Conservation (phyloP, 2,329 filamentous ascomycete genomes). For the Coniochaeta ligniaria region DNA sequence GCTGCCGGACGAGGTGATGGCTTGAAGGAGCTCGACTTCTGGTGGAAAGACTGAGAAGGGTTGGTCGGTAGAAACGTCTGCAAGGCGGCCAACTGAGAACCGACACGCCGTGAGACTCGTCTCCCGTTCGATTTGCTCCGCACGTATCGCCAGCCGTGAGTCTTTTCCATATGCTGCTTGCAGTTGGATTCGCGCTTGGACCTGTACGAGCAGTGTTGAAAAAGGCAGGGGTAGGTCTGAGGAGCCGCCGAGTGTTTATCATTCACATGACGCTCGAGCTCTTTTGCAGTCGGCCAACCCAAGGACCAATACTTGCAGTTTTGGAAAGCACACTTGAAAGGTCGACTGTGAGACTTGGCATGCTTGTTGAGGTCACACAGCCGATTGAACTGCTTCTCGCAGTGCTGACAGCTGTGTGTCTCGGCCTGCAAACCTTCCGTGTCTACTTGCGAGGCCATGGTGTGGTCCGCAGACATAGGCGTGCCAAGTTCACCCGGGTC, state of each 20-base stretch:
- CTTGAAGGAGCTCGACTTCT: not conserved
- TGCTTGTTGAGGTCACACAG: constrained; percentile 48
- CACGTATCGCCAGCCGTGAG: constrained; percentile 62
- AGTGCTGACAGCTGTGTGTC: constrained; percentile 7
- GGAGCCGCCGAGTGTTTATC: constrained; percentile 64
- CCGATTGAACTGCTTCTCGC: constrained; percentile 12
- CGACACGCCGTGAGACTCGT: not conserved
- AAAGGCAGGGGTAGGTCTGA: constrained; percentile 58
- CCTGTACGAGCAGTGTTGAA: constrained; percentile 16
- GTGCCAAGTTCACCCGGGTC: not conserved
- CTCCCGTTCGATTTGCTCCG: constrained; percentile 35
- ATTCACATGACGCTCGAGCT: constrained; percentile 66
- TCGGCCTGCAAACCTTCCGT: not conserved
- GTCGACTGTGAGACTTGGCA: constrained; percentile 67
- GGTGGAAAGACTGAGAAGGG: not conserved
- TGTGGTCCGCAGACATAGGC: not conserved
- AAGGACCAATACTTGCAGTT: constrained; percentile 61
- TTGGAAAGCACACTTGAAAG: constrained; percentile 60
- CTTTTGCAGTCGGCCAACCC: constrained; percentile 72
- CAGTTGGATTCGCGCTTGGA: constrained; percentile 71
- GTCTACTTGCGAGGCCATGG: not conserved
- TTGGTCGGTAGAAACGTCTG: not conserved
- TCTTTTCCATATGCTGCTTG: constrained; percentile 78
- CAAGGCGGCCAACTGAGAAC: not conserved
- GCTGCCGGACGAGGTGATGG: not conserved